These are phyloP conservation scores for Suhomyces yuchorum DNA, from an alignment of 1,139 yeast species.

Conservation along the genomic window DNA sequence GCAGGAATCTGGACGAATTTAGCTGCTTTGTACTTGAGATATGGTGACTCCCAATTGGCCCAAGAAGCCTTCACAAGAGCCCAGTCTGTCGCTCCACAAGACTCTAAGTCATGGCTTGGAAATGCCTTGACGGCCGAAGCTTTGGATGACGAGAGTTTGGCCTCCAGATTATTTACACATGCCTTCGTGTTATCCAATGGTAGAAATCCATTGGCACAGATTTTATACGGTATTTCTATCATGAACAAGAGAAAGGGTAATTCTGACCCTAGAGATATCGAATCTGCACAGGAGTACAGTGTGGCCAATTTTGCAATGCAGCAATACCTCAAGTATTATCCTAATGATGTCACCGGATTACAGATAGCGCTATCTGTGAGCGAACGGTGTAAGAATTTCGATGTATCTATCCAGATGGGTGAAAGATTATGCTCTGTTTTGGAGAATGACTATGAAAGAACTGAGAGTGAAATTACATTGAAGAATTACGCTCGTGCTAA, in stretches of 20 bases:
- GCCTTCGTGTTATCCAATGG: constrained; percentile 79
- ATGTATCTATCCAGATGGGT: constrained; percentile 53
- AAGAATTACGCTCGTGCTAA: constrained; percentile 59
- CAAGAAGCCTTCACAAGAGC: constrained; percentile 72
- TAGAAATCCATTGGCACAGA: constrained; percentile 65
- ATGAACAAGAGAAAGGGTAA: constrained; percentile 44
- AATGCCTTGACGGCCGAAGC: constrained; percentile 70
- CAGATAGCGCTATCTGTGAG: constrained; percentile 58
- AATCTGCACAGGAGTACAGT: constrained; percentile 63
- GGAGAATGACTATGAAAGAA: constrained; percentile 60
- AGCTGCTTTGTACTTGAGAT: constrained; percentile 72
- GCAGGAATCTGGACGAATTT: constrained; percentile 77
- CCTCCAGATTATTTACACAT: constrained; percentile 68
- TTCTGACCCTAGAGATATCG: constrained; percentile 54
- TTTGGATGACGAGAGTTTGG: constrained; percentile 53
- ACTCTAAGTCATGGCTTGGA: constrained; percentile 83
- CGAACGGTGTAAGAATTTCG: constrained; percentile 71
- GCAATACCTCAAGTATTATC: constrained; percentile 67
- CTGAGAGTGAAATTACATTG: constrained; percentile 52
- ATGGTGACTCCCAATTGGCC: constrained; percentile 73
- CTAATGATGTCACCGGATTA: constrained; percentile 64
- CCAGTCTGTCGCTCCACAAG: constrained; percentile 80
- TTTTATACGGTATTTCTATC: constrained; percentile 68
- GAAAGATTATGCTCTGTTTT: constrained; percentile 47
- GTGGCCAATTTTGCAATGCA: constrained; percentile 73